Evolutionary conservation across 2,329 filamentous ascomycete species (phyloP).

Genomic region (Furcasterigmium sp.): DNA sequence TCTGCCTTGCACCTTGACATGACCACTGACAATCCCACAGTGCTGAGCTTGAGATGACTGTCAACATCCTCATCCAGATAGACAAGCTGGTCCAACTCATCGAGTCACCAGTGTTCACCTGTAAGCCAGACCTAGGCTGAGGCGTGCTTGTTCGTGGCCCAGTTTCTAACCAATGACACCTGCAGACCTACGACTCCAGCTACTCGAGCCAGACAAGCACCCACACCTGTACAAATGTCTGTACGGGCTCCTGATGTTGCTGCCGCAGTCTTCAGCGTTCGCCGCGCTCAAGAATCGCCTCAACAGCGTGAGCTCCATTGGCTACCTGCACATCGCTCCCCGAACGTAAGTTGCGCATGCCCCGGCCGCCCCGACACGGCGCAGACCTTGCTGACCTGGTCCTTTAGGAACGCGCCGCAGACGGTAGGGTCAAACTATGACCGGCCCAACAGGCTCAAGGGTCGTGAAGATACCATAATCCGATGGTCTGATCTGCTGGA

Average conservation of each 20-base stretch:
- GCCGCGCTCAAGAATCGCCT: constrained; percentile 93
- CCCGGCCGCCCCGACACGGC: too few relatives aligned
- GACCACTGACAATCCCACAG: constrained; percentile 36
- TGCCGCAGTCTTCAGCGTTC: constrained; percentile 97
- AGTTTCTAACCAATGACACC: neutral
- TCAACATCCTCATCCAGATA: constrained; percentile 97
- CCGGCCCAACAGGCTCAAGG: constrained; percentile 72
- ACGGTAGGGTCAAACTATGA: constrained; percentile 57
- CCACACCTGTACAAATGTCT: constrained; percentile 97
- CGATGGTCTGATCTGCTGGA: constrained; percentile 91
- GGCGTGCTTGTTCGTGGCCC: neutral
- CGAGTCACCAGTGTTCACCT: constrained; percentile 96
- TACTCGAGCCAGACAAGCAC: constrained; percentile 91
- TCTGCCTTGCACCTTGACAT: constrained; percentile 14
- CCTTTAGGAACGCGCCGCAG: constrained; percentile 32
- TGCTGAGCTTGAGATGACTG: constrained; percentile 96
- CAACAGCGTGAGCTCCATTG: constrained; percentile 95
- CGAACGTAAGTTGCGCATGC: constrained; percentile 74
- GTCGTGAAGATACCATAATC: constrained; percentile 76
- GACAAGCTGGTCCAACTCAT: constrained; percentile 96
- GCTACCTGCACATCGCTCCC: constrained; percentile 80
- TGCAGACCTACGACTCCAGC: constrained; percentile 83
- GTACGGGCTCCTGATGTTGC: constrained; percentile 92
- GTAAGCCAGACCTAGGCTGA: constrained; percentile 48
- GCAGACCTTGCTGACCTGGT: too few relatives aligned